phyloP scores from a whole-genome alignment of 2,329 filamentous ascomycete genomes.

The Annulohypoxylon truncatum region DNA sequence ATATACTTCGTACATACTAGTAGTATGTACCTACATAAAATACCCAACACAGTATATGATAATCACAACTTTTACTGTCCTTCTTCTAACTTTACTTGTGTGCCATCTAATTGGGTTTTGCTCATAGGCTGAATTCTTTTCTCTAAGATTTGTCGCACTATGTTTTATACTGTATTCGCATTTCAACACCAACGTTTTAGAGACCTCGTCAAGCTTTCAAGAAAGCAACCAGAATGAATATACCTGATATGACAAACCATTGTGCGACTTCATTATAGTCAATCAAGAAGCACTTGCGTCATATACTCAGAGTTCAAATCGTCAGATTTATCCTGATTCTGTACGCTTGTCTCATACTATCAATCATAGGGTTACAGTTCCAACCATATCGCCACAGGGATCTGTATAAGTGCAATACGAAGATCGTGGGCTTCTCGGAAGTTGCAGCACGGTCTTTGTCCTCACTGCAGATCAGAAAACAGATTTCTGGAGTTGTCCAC shows the following conservation, averaged over 20 bases:
- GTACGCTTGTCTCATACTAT: background rate
- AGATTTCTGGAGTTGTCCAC: background rate
- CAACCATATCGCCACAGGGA: background rate
- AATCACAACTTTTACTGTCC: background rate
- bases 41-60: background rate
- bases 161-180: constrained; percentile 9
- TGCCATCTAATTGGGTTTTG: constrained; percentile 4
- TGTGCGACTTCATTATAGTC: background rate
- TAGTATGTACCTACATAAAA: too few species aligned
- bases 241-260: too few species aligned
- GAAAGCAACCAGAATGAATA: too few species aligned
- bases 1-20: too few species aligned
- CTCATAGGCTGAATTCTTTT: constrained; percentile 20
- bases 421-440: background rate
- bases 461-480: background rate
- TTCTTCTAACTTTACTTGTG: background rate
- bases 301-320: background rate
- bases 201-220: background rate
- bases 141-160: background rate
- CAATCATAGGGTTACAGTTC: background rate
- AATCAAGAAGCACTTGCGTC: background rate
- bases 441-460: background rate
- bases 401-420: background rate
- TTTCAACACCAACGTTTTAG: background rate
- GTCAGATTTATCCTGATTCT: background rate